Conservation (phyloP, 139 green algal species). For the Closterium sp. region DNA sequence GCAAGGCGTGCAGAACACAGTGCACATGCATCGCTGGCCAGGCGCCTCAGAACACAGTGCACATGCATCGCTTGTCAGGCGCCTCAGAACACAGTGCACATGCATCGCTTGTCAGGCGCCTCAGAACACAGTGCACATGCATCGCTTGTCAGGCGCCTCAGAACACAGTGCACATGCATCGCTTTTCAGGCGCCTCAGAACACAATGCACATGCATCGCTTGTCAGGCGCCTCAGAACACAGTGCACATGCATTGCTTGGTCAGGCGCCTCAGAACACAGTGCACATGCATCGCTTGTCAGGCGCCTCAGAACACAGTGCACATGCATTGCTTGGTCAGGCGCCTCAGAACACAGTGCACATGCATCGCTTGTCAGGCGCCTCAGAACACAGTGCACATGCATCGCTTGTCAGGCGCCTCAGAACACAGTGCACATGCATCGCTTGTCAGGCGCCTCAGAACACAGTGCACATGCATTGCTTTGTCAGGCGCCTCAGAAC, state of each 20-base stretch:
- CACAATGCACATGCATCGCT: neutral
- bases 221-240: no score
- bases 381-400: neutral
- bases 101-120: neutral
- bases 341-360: no score
- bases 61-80: neutral
- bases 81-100: no score
- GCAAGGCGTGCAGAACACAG: neutral
- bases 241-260: neutral
- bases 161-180: neutral
- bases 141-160: neutral
- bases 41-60: no score
- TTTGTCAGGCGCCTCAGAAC: no score
- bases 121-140: neutral
- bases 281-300: neutral
- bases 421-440: neutral
- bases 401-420: neutral
- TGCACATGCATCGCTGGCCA: neutral
- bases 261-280: no score
- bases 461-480: neutral
- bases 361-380: neutral
- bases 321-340: neutral
- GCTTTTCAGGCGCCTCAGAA: no score
- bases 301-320: no score
- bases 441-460: no score